Evolutionary conservation across 2,329 filamentous ascomycete species (phyloP), one percentile per base, ranked within the genome.

Genomic region (Pochonia chlamydosporia): DNA sequence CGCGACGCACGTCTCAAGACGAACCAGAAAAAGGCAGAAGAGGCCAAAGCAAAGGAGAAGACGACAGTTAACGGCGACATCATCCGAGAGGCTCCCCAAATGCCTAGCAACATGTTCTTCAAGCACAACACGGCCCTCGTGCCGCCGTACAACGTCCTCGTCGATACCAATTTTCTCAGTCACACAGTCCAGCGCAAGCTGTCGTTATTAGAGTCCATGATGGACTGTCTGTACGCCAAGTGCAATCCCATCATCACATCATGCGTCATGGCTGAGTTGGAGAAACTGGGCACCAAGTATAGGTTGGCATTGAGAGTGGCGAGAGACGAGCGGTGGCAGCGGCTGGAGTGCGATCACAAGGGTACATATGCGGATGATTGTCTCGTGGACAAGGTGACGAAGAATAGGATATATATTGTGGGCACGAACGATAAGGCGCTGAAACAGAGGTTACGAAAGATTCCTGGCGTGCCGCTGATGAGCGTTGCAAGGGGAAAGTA

Each of bases 191-290:
- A 91, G 66, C 82, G 86, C 56, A 97, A 99, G 71, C 80, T 97
- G 18, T 89, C 91, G 28, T 73, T 97, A 11, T 77, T 95, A 18
- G 85, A 92, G 51, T 84, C 85, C 3, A 88, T 96, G 74, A 96
- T 96, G 89, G 90, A 96, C 65, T 87, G 88, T 46, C 77, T 99
- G 4, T 95, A 91, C 64, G 92, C 92, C 16, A 95, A 95, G 60
- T 93, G 88, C 64, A 89, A 84, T 20, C 89, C 90, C 16, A 85
- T 93, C 54, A 90, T 97, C 55, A 96, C 90, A 2, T 73, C 61
- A 50, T 77, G 87, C 71, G 84, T 84, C 56, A 84, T 91, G 78
- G 85, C 84, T 47, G 90, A 96, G 66, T 69, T 96, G 54, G 90
- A 96, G 63, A 95, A 95, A 64, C 76, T 96, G 9, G 91, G 92